phyloP scores from a whole-genome alignment of 2,329 filamentous ascomycete species.

The Plectosphaerella sp. region DNA sequence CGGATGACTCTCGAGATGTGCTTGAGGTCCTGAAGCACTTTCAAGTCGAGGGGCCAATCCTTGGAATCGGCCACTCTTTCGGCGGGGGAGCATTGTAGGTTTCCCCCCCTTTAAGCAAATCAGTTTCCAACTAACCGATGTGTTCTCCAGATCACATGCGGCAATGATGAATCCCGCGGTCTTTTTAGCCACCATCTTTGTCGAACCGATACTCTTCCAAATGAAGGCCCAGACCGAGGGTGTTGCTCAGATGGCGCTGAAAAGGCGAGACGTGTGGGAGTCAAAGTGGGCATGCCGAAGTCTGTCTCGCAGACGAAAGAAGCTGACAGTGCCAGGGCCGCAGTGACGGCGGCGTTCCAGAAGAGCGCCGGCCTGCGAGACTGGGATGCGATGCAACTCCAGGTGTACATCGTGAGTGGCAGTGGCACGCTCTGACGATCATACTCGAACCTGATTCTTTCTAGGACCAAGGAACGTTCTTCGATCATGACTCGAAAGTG shows the following conservation, averaged over 20 bases:
- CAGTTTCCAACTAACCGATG: background rate
- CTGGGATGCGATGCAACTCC: slow-evolving; percentile 6
- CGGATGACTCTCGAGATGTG: slow-evolving; percentile 6
- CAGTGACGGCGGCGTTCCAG: background rate
- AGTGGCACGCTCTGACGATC: background rate
- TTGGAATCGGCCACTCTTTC: slow-evolving; percentile 8
- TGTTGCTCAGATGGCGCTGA: slow-evolving; percentile 2
- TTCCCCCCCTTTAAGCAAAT: too few species aligned
- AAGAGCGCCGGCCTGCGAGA: background rate
- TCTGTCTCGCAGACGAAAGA: background rate
- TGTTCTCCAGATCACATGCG: slow-evolving; percentile 3
- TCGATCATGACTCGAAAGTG: background rate
- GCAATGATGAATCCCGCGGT: slow-evolving; percentile 4
- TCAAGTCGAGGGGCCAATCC: background rate
- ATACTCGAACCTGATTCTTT: background rate
- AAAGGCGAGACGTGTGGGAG: slow-evolving; percentile 2
- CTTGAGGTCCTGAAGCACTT: slow-evolving; percentile 1
- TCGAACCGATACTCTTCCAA: slow-evolving; percentile 7
- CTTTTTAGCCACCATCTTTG: slow-evolving; percentile 4
- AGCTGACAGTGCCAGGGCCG: background rate
- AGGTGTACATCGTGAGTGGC: slow-evolving; percentile 2
- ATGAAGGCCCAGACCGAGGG: slow-evolving; percentile 5
- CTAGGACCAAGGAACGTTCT: slow-evolving; percentile 4
- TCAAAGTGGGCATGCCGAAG: slow-evolving; percentile 1
- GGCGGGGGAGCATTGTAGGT: slow-evolving; percentile 6